These are phyloP conservation scores for Coemansia sp. DNA, from an alignment of 192 early-diverging fungal species.

Conservation along the genomic window DNA sequence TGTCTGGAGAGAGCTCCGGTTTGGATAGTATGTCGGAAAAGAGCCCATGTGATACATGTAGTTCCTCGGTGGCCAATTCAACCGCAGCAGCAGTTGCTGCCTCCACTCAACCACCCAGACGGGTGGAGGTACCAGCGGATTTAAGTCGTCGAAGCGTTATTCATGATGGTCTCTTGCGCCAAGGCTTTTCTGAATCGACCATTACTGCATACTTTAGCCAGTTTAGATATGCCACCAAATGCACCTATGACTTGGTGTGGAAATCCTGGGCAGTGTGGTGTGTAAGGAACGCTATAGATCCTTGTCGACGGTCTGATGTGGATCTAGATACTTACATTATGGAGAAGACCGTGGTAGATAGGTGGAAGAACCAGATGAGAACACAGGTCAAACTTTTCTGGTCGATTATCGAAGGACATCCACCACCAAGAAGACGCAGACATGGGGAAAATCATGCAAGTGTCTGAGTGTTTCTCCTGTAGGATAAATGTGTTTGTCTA, in stretches of 20 bases:
- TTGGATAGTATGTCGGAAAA: too few relatives aligned
- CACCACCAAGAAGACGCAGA: not conserved
- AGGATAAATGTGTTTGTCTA: too few relatives aligned
- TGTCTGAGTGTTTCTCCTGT: not conserved
- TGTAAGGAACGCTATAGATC: not conserved
- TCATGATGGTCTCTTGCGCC: not conserved
- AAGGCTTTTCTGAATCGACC: not conserved
- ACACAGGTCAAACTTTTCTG: not conserved
- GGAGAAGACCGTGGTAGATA: too few relatives aligned
- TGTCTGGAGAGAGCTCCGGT: too few relatives aligned
- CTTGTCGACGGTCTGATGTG: not conserved
- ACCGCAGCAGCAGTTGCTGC: not conserved
- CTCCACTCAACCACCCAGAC: not conserved
- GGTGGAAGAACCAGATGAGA: not conserved
- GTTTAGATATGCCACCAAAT: not conserved
- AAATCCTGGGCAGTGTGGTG: not conserved
- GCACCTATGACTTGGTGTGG: not conserved
- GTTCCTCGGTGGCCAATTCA: not conserved
- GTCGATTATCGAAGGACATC: not conserved
- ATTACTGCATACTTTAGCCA: not conserved
- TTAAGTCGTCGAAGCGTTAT: not conserved
- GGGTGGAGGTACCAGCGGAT: not conserved
- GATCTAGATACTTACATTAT: not conserved
- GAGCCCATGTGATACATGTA: too few relatives aligned
- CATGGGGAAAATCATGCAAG: too few relatives aligned